These are phyloP conservation scores for Hirschfeldia incana DNA, from an alignment of 345 rosid genomes.

Conservation along the genomic window DNA sequence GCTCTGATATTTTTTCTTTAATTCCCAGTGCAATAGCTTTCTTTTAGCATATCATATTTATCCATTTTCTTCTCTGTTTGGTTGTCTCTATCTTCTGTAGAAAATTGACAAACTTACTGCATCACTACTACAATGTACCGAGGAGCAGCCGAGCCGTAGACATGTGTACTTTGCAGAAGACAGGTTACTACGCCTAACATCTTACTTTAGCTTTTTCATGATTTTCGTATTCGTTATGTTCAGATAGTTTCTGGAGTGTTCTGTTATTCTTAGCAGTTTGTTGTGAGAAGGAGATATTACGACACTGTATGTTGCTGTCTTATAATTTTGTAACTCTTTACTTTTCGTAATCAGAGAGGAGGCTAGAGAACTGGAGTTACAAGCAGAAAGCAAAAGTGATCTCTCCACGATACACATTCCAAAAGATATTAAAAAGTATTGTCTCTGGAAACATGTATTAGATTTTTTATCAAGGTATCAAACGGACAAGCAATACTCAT, in stretches of 20 bases:
- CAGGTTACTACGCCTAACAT: conserved; percentile 48
- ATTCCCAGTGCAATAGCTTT: background rate
- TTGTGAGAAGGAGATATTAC: background rate
- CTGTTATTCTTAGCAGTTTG: background rate
- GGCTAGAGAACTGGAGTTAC: conserved; percentile 56
- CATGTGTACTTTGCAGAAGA: conserved; percentile 82
- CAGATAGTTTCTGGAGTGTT: background rate
- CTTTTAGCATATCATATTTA: background rate
- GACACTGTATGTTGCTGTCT: background rate
- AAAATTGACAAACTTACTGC: conserved; percentile 80
- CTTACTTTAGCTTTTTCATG: background rate
- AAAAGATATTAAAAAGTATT: conserved; percentile 60
- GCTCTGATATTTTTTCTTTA: too few species aligned
- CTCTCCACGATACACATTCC: conserved; percentile 45
- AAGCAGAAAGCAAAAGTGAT: conserved; percentile 32
- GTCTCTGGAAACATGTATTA: background rate
- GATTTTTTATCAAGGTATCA: background rate
- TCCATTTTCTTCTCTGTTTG: background rate
- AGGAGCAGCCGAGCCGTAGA: conserved; percentile 45
- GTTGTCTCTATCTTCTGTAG: conserved; percentile 42
- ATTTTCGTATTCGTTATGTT: background rate
- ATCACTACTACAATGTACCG: conserved; percentile 72
- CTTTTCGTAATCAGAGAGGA: conserved; percentile 60
- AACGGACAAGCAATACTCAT: background rate
- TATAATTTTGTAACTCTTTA: background rate